Base-by-base conservation (phyloP, 192 early-diverging fungal species). In the Coemansia sp. region DNA sequence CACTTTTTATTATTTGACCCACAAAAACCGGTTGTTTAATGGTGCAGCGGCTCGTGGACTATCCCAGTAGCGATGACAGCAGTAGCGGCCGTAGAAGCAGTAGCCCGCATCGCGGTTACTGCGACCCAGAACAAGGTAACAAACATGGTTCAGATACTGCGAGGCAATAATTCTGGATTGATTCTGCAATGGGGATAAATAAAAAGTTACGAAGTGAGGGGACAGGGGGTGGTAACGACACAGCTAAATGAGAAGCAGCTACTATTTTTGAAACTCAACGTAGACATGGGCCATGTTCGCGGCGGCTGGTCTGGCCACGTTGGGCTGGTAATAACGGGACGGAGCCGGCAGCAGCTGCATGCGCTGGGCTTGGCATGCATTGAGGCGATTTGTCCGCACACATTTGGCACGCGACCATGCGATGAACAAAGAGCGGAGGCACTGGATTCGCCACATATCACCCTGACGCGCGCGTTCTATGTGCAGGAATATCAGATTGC, bases 271-370 rank as follows among this genome's bases (percentile, higher is more conserved):
- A 34, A 8, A 34, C 31, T 8, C 31, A 34, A 34, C 24, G 55
- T 46, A 21, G 68, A 68, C 61, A 52, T 50, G 54, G 76, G 76
- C 6, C 76, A 79, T 38, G 76, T 74, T 31, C 40, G 34, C 18
- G 76, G 76, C 53, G 76, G 76, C 36, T 79, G 76, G 76, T 52
- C 67, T 1, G 76, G 76, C 5, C 76, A 71, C 40, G 64, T 79
- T 25, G 55, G 61, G 14, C 34, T 79, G 71, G 46, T 18, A 25
- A 34, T 79, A 28, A 15, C 20, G 8, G 61, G 52, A 24, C 51
- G 61, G 40, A 20, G 61, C 61, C 17, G n/a, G 20, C 36, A 63
- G 51, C 50, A 66, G 66, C 56, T 67, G 69, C 66, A 40, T 10
- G 56, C 50, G 71, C 20, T 61, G 62, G 64, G 60, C 21, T 25